Percentiles rank a stretch among this genome's conserved stretches.
Evolutionary conservation across 768 basidiomycete species (phyloP).

Genomic region (Hortiboletus campestris): DNA sequence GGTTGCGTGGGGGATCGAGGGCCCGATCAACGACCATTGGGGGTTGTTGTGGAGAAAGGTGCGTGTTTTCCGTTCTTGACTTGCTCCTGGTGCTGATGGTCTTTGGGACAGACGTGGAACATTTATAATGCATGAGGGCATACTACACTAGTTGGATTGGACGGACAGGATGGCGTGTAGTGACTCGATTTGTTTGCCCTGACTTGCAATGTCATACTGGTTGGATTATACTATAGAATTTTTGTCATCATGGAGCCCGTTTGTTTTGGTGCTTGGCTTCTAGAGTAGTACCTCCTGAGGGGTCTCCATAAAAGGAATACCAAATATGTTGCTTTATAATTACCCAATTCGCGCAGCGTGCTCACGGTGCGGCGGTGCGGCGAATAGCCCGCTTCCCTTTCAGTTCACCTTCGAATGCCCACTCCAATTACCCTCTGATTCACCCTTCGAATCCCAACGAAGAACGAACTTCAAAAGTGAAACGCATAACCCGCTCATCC

Average conservation of each 20-base stretch:
- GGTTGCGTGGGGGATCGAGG: conserved; percentile 89
- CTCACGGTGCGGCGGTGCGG: background rate
- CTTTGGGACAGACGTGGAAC: conserved; percentile 26
- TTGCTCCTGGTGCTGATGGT: conserved; percentile 1
- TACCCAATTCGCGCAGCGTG: background rate
- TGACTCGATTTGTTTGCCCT: background rate
- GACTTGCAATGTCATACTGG: background rate
- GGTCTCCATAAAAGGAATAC: conserved; percentile 17
- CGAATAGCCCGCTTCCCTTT: background rate
- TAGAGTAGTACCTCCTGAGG: background rate
- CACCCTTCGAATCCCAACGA: background rate
- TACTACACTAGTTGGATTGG: background rate
- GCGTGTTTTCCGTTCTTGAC: conserved; percentile 14
- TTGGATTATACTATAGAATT: background rate
- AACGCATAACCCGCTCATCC: background rate
- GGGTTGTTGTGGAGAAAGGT: conserved; percentile 78
- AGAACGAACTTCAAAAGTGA: background rate
- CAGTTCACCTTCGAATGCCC: background rate
- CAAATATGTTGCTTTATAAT: background rate
- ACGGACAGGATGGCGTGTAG: background rate
- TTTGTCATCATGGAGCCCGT: background rate
- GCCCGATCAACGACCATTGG: conserved; percentile 76
- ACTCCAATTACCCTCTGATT: background rate
- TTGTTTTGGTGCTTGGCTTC: background rate
- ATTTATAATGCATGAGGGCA: conserved; percentile 27